Percentiles rank a stretch among this genome's conserved stretches.
These are phyloP conservation scores for Furcasterigmium furcatum DNA, from an alignment of 2,329 filamentous ascomycete species.

Conservation along the genomic window DNA sequence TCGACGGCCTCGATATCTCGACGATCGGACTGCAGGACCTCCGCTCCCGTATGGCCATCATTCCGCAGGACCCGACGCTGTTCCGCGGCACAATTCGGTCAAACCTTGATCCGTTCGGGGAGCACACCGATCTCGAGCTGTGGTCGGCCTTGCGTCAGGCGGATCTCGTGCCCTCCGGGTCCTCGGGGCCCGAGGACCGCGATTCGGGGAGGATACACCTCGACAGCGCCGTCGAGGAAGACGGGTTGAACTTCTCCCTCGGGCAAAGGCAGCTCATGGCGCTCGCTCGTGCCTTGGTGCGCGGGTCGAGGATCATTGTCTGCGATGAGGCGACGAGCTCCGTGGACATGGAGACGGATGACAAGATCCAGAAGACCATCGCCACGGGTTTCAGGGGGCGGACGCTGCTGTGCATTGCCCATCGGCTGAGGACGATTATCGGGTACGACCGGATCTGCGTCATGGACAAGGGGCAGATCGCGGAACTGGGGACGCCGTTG, in stretches of 20 bases:
- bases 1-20: slow-evolving; percentile 67
- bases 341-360: slow-evolving; percentile 95
- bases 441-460: slow-evolving; percentile 95
- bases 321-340: slow-evolving; percentile 94
- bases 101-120: slow-evolving; percentile 78
- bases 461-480: slow-evolving; percentile 87
- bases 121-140: slow-evolving; percentile 74
- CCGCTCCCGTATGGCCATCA: slow-evolving; percentile 74
- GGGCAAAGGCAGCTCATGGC: slow-evolving; percentile 96
- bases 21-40: slow-evolving; percentile 73
- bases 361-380: slow-evolving; percentile 91
- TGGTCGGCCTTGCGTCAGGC: slow-evolving; percentile 77
- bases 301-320: slow-evolving; percentile 85
- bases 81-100: slow-evolving; percentile 77
- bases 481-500: slow-evolving; percentile 77
- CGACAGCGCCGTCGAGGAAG: slow-evolving; percentile 84
- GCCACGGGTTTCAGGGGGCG: slow-evolving; percentile 79
- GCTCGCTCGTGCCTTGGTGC: slow-evolving; percentile 83
- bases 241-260: slow-evolving; percentile 93
- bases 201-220: slow-evolving; percentile 68
- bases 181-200: slow-evolving; percentile 14
- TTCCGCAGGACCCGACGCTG: slow-evolving; percentile 80
- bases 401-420: slow-evolving; percentile 89
- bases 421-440: slow-evolving; percentile 87
- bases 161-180: slow-evolving; percentile 59